Evolutionary conservation across 2,329 filamentous ascomycete genomes (phyloP), one percentile per base, ranked within the genome.

Genomic region (Penicillium sp.): DNA sequence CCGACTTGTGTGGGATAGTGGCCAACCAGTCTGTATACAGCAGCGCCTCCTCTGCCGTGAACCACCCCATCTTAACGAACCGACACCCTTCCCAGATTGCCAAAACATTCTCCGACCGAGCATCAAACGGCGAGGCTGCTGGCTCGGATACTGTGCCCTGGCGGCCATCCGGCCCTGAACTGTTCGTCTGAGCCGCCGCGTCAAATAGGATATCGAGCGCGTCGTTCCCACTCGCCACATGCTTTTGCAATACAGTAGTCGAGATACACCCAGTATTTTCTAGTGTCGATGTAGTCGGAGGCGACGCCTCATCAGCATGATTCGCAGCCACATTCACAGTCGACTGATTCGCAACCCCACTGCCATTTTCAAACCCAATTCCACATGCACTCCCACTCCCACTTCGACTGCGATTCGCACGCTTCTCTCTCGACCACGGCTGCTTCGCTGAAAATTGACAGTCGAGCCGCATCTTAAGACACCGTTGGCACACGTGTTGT

Each of bases 21-120:
- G 70, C 76, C 61, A 61, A 80, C 73, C 83, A 63, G 58, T 85
- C 81, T 41, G 85, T 73, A 50, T 82, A 82, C 5, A 75, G 78
- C 5, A 85, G 73, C 8, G 82, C 83, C 65, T 86, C 83, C 45
- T 80, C 76, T 1, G 83, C 82, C 0, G 81, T 81, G 55, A 85
- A 81, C 83, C 82, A 85, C 0, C 83, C 83, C 79, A 83, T 82
- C 59, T 79, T 80, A 21, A 84, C 82, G 61, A 84, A 85, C 1
- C 82, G 78, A 64, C 79, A 82, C 0, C 74, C 71, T n/a, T 79
- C 80, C 82, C 81, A 84, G 29, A 80, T 68, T 23, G 75, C 73
- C 6, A 82, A 67, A 13, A 78, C 76, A 30, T 76, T 71, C 15
- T 49, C 56, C 8, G 49, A 35, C 29, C 49, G 41, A 29, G 46